Conservation (phyloP, 306 rosid species). For the Hippophae rhamnoides region DNA sequence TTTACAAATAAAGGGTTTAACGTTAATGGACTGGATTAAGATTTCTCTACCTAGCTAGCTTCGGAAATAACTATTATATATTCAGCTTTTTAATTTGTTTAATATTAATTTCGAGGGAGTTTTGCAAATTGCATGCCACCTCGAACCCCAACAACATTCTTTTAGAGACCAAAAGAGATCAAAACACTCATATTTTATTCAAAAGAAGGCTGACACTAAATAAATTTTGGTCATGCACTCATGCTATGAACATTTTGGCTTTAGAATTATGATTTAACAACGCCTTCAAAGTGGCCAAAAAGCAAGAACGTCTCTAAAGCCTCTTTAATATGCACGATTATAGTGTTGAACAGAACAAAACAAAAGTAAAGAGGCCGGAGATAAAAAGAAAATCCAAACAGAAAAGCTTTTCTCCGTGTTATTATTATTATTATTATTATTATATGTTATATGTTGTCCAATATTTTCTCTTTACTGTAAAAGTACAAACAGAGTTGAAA, state of each 20-base stretch:
- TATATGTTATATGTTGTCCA: no score
- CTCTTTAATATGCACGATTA: conserved; percentile 2
- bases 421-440: no score
- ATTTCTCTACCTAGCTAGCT: no score
- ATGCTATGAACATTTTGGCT: not conserved
- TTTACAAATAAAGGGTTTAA: no score
- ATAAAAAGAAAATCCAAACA: not conserved
- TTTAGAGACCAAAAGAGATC: not conserved
- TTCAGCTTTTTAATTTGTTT: not conserved
- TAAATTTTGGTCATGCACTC: conserved; percentile 4
- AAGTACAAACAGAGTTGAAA: no score
- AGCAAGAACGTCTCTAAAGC: conserved; percentile 3
- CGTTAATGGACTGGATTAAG: no score
- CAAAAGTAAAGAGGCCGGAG: not conserved
- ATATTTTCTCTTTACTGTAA: no score
- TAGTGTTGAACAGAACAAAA: no score
- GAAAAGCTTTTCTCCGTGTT: not conserved
- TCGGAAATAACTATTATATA: no score
- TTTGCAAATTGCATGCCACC: conserved; percentile 4
- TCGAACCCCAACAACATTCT: conserved; percentile 5
- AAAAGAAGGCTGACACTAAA: not conserved
- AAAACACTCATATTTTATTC: not conserved
- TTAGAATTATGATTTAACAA: not conserved
- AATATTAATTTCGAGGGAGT: not conserved
- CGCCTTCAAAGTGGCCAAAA: conserved; percentile 5